Evolutionary conservation across 129 eudicot genomes (phyloP), one percentile per base, ranked within the genome.

Genomic region (Tagetes erecta): DNA sequence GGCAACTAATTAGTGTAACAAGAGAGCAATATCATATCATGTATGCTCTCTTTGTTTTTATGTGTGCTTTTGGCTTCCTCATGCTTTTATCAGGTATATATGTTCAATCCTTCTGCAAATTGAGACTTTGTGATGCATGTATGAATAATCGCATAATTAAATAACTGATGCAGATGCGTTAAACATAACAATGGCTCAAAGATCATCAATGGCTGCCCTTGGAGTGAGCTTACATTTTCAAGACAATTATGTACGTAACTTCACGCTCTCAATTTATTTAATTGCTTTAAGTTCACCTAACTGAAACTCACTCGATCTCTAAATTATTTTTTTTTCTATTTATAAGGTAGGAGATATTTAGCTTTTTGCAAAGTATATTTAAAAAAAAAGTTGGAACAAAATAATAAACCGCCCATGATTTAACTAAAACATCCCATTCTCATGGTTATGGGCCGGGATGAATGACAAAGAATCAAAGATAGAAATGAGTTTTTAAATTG

Each of bases 161-260:
- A 31, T 44, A 44, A 44, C 2, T 59, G 35, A 11, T 60, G 41
- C 67, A 62, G 67, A 35, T 62, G 34, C 41, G 66, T 60, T 60
- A 36, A 31, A 60, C 41, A 4, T 38, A 62, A 37, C 44, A 62
- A 12, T 20, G 37, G 30, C 67, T 62, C 45, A 36, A 36, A 12
- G 44, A 62, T 36, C 67, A 13, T 35, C 67, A 36, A 62, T 62
- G 67, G 67, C 45, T 62, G 38, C 67, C 30, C 8, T 30, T 7
- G 64, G 64, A 57, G 64, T 62, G 44, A 62, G 37, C 44, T n/a
- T 62, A 5, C 11, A 8, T 4, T 62, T 62, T 62, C 1, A 36
- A 36, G 67, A 37, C 45, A 36, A 62, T 37, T 45, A 62, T 62
- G 67, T 62, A 62, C 44, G 67, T 62, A 5, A 62, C 9, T 20